phyloP scores from a whole-genome alignment of 2,329 filamentous ascomycete species.

The Phialocephala sp. region DNA sequence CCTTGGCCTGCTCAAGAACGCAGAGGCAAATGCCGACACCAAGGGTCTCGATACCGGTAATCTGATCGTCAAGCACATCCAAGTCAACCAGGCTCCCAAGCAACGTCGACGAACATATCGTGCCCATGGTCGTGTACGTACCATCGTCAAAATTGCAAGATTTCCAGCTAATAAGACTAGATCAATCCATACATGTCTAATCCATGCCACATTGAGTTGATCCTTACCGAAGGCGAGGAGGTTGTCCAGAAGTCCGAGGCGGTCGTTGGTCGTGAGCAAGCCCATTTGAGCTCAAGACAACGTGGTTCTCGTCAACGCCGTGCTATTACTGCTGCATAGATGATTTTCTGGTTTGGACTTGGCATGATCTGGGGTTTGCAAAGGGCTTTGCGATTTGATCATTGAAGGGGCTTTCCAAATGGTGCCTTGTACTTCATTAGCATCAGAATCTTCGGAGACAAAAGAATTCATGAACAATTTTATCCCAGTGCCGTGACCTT shows the following conservation, averaged over 20 bases:
- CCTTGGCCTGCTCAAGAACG: constrained; percentile 95
- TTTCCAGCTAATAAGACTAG: constrained; percentile 51
- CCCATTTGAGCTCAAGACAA: constrained; percentile 88
- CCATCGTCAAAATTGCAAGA: background rate
- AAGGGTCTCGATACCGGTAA: constrained; percentile 98
- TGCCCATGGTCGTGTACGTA: constrained; percentile 99
- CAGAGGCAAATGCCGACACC: constrained; percentile 94
- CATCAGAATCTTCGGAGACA: constrained; percentile 30
- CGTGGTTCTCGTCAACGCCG: constrained; percentile 73
- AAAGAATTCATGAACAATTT: constrained; percentile 26
- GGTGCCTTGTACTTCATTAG: constrained; percentile 43
- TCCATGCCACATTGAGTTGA: constrained; percentile 99
- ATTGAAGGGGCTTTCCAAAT: constrained; percentile 33
- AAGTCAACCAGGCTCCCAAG: constrained; percentile 99
- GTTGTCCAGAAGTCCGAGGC: constrained; percentile 87
- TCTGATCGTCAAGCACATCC: constrained; percentile 99
- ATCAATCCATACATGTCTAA: constrained; percentile 99
- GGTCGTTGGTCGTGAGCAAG: constrained; percentile 66
- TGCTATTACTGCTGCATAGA: constrained; percentile 70
- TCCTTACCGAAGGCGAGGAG: constrained; percentile 98
- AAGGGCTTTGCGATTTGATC: constrained; percentile 35
- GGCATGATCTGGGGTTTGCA: constrained; percentile 38
- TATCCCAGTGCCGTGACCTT: too few species aligned
- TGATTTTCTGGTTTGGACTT: constrained; percentile 39
- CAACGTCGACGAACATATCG: constrained; percentile 99